Evolutionary conservation across 768 basidiomycete species (phyloP).

Genomic region (Boletus coccyginus): DNA sequence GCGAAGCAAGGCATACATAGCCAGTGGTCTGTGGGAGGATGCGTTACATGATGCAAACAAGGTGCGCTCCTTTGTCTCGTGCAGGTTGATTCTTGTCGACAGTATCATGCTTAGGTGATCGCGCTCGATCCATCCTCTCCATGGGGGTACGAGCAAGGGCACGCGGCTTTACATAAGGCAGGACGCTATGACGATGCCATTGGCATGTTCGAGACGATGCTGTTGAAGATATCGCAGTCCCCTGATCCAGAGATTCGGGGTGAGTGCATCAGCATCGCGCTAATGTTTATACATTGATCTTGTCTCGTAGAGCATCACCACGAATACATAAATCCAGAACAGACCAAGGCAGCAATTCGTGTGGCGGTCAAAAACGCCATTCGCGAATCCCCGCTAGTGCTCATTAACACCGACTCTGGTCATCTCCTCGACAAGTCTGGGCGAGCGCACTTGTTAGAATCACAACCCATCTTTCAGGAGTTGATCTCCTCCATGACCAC

Average conservation of each 20-base stretch:
- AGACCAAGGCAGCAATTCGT: too few relatives aligned
- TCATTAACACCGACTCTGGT: too few relatives aligned
- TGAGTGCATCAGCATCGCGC: neutral
- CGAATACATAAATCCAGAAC: too few relatives aligned
- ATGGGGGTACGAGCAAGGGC: neutral
- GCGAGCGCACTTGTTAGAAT: too few relatives aligned
- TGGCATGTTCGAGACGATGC: neutral
- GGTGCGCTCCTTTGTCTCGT: neutral
- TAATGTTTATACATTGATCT: neutral
- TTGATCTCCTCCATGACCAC: too few relatives aligned
- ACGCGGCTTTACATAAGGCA: neutral
- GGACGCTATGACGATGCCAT: neutral
- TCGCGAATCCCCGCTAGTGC: too few relatives aligned
- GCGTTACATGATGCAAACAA: neutral
- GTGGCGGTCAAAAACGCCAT: too few relatives aligned
- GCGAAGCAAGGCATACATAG: neutral
- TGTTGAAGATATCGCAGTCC: conserved; percentile 1
- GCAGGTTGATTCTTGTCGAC: neutral
- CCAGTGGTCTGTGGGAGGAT: neutral
- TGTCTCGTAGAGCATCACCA: too few relatives aligned
- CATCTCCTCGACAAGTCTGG: too few relatives aligned
- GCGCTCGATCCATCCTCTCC: neutral
- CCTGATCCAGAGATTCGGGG: neutral
- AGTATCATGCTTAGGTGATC: neutral
- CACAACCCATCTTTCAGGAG: too few relatives aligned